Evolutionary conservation across 2,329 filamentous ascomycete genomes (phyloP).

Genomic region (Cladosporium colombiae): DNA sequence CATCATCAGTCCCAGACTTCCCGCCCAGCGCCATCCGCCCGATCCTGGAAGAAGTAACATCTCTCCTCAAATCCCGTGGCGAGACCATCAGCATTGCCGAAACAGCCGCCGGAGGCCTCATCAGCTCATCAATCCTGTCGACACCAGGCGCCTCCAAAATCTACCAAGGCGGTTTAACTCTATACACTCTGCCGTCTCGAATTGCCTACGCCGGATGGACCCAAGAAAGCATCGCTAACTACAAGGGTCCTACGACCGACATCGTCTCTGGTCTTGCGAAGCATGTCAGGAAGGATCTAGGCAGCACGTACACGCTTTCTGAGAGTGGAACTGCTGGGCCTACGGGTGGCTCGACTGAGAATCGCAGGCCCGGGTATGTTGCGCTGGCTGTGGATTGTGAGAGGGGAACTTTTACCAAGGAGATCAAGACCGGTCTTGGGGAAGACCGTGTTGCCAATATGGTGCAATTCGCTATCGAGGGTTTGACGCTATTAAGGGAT

Average conservation of each 20-base stretch:
- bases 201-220: constrained; percentile 64
- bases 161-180: constrained; percentile 64
- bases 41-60: constrained; percentile 52
- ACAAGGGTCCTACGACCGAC: constrained; percentile 60
- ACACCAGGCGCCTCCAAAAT: constrained; percentile 59
- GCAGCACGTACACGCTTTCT: constrained; percentile 58
- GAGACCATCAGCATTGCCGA: constrained; percentile 64
- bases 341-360: constrained; percentile 57
- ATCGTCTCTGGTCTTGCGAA: constrained; percentile 59
- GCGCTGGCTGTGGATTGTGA: constrained; percentile 61
- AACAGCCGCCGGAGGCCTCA: constrained; percentile 64
- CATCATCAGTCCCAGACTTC: constrained; percentile 34
- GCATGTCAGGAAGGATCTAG: constrained; percentile 57
- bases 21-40: constrained; percentile 45
- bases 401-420: constrained; percentile 53
- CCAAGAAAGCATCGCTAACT: constrained; percentile 51
- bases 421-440: constrained; percentile 57
- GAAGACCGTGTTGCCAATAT: constrained; percentile 62
- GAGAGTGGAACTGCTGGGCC: constrained; percentile 68
- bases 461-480: constrained; percentile 62
- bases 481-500: constrained; percentile 57
- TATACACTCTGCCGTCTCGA: constrained; percentile 61
- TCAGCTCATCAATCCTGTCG: constrained; percentile 60
- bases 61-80: constrained; percentile 55
- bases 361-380: constrained; percentile 64